Evolutionary conservation across 2,329 filamentous ascomycete genomes (phyloP).

Genomic region (Fusarium coicis): DNA sequence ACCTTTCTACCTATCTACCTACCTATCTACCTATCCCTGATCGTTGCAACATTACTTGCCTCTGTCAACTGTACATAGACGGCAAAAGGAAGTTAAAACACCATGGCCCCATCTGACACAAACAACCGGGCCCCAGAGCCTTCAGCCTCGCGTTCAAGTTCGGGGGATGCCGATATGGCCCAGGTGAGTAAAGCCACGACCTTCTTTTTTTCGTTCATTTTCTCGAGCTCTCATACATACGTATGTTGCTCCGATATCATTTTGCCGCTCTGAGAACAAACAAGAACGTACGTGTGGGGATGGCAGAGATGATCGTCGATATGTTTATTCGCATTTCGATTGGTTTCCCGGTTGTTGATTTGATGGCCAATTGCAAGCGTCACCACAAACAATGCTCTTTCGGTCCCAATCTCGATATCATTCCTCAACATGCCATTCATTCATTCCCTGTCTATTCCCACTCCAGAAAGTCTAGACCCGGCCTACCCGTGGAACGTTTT

Average conservation of each 20-base stretch:
- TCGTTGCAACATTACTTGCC: background rate
- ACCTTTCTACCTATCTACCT: background rate
- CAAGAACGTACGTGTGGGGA: background rate
- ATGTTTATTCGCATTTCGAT: background rate
- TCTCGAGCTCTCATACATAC: background rate
- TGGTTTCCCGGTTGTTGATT: background rate
- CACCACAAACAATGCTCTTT: background rate
- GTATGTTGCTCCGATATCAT: background rate
- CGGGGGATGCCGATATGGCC: constrained; percentile 42
- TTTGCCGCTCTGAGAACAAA: background rate
- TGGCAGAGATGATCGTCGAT: background rate
- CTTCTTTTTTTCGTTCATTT: background rate
- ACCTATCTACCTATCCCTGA: background rate
- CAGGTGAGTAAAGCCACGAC: constrained; percentile 32
- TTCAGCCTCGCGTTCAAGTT: constrained; percentile 15
- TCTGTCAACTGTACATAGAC: background rate
- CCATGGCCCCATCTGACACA: constrained; percentile 28
- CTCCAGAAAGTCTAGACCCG: constrained; percentile 23
- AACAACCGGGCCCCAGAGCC: constrained; percentile 27
- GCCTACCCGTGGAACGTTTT: constrained; percentile 31
- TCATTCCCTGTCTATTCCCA: constrained; percentile 31
- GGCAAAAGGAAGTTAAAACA: background rate
- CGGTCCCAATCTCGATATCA: background rate
- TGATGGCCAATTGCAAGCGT: background rate
- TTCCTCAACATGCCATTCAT: background rate